phyloP scores from a whole-genome alignment of 1,139 yeast genomes.

The Yamadazyma buinensis region DNA sequence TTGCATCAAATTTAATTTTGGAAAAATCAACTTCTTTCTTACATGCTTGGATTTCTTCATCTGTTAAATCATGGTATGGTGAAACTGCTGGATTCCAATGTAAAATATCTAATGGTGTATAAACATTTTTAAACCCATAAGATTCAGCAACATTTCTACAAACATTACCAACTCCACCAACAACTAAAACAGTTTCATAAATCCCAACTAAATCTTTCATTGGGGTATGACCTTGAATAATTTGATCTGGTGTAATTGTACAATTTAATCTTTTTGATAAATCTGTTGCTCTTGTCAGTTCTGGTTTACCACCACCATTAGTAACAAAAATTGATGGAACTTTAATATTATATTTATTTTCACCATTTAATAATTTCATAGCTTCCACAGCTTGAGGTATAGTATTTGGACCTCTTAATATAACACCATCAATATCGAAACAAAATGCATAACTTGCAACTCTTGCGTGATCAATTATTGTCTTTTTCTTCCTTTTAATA shows the following conservation, averaged over 20 bases:
- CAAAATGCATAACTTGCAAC: slow-evolving; percentile 85
- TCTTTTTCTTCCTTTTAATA: slow-evolving; percentile 47
- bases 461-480: slow-evolving; percentile 60
- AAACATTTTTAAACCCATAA: slow-evolving; percentile 73
- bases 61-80: slow-evolving; percentile 73
- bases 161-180: slow-evolving; percentile 83
- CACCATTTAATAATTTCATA: slow-evolving; percentile 65
- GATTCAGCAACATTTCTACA: slow-evolving; percentile 75
- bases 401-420: slow-evolving; percentile 74
- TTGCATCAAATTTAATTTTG: slow-evolving; percentile 62
- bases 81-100: slow-evolving; percentile 84
- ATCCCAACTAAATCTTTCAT: slow-evolving; percentile 71
- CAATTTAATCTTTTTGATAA: slow-evolving; percentile 57
- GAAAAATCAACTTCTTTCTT: slow-evolving; percentile 59
- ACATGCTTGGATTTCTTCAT: slow-evolving; percentile 58
- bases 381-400: slow-evolving; percentile 77
- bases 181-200: slow-evolving; percentile 70
- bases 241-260: slow-evolving; percentile 67
- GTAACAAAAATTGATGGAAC: slow-evolving; percentile 88
- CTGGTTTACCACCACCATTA: slow-evolving; percentile 87
- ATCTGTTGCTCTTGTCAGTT: slow-evolving; percentile 65
- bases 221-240: slow-evolving; percentile 87
- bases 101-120: slow-evolving; percentile 74
- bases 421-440: slow-evolving; percentile 83
- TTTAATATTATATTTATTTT: slow-evolving; percentile 70